A percentile compares a stretch with the other conserved stretches of the same genome.
Conservation (phyloP, 2,329 filamentous ascomycete genomes). For the Akanthomyces uredinophilus region DNA sequence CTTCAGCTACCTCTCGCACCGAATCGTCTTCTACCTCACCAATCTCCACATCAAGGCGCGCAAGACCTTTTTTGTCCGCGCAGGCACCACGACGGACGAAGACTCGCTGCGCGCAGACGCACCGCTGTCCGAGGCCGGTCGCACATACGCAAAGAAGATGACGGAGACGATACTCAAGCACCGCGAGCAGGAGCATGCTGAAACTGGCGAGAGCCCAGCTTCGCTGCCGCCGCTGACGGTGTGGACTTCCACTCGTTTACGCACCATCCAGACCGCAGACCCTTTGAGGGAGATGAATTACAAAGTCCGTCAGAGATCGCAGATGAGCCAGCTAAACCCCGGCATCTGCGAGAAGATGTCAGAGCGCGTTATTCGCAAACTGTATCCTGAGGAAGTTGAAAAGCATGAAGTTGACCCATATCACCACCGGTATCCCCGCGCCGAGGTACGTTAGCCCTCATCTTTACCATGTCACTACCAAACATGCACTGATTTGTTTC, state of each 20-base stretch:
- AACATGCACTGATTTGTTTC: slow-evolving; percentile 11
- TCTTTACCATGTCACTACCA: not conserved
- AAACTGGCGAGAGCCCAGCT: slow-evolving; percentile 61
- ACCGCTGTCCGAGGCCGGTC: slow-evolving; percentile 72
- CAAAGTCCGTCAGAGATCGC: slow-evolving; percentile 83
- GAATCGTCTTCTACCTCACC: slow-evolving; percentile 96
- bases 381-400: slow-evolving; percentile 84
- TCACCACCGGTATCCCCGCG: slow-evolving; percentile 90
- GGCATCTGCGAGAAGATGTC: slow-evolving; percentile 94
- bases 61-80: slow-evolving; percentile 86
- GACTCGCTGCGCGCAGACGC: slow-evolving; percentile 92
- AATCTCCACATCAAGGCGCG: slow-evolving; percentile 96
- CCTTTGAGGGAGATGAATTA: slow-evolving; percentile 75
- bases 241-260: slow-evolving; percentile 89
- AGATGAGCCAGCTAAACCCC: slow-evolving; percentile 96
- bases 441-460: slow-evolving; percentile 58
- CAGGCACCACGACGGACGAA: slow-evolving; percentile 80
- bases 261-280: slow-evolving; percentile 85
- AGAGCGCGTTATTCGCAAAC: slow-evolving; percentile 70
- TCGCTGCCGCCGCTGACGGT: slow-evolving; percentile 77
- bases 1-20: slow-evolving; percentile 93
- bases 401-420: slow-evolving; percentile 96
- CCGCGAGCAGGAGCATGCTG: slow-evolving; percentile 73
- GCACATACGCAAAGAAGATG: slow-evolving; percentile 80
- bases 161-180: slow-evolving; percentile 76